Evolutionary conservation across 1,284 basidiomycete genomes (phyloP).

Genomic region (Moniliella sp.): DNA sequence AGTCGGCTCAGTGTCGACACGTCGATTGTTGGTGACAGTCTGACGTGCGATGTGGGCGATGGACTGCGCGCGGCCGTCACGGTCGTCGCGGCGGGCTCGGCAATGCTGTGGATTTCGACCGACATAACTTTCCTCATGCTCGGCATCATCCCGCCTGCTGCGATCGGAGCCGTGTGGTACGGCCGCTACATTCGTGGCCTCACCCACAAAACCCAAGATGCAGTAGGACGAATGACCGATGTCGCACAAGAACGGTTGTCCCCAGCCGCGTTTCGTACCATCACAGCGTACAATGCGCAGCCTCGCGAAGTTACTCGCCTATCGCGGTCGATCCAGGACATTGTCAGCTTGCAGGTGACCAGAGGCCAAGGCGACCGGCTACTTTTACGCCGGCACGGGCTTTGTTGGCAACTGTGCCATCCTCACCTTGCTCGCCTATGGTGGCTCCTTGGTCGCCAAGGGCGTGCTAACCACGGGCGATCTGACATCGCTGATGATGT

Average conservation of each 20-base stretch:
- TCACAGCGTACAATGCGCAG: conserved; percentile 64
- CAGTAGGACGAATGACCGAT: conserved; percentile 72
- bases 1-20: conserved; percentile 76
- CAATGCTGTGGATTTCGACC: conserved; percentile 86
- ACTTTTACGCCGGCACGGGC: conserved; percentile 68
- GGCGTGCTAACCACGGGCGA: conserved; percentile 50
- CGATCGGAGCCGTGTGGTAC: conserved; percentile 83
- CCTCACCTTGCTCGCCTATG: conserved; percentile 77
- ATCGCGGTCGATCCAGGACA: conserved; percentile 42
- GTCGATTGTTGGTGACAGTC: conserved; percentile 83
- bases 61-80: conserved; percentile 21
- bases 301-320: conserved; percentile 47
- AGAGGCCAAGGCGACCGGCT: conserved; percentile 70
- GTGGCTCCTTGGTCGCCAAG: conserved; percentile 67
- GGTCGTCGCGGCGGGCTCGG: conserved; percentile 46
- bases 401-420: conserved; percentile 86
- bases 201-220: conserved; percentile 75
- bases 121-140: conserved; percentile 79
- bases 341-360: conserved; percentile 58
- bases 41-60: conserved; percentile 30
- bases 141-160: conserved; percentile 76
- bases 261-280: conserved; percentile 56
- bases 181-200: conserved; percentile 79
- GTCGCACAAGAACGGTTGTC: conserved; percentile 72
- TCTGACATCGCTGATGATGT: conserved; percentile 53